Conservation (phyloP, 306 rosid genomes). For the Casuarina cunninghamiana region DNA sequence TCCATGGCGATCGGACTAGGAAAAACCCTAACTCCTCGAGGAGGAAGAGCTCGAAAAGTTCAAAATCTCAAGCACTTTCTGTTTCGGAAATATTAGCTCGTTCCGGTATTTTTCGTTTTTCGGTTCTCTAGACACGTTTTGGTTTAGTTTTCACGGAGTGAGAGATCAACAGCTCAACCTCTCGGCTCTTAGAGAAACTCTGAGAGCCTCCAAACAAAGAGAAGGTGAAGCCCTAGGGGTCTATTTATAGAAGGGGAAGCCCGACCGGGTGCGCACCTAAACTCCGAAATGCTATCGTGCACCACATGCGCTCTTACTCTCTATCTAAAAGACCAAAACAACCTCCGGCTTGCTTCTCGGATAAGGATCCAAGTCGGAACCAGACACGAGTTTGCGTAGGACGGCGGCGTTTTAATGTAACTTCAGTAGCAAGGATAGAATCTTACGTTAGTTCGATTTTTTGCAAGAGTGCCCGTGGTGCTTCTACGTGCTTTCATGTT, state of each 20-base stretch:
- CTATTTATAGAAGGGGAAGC: constrained; percentile 57
- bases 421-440: no score
- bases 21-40: constrained; percentile 34
- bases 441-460: no score
- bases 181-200: constrained; percentile 21
- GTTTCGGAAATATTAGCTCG: neutral
- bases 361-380: no score
- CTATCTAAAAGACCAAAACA: constrained; percentile 5
- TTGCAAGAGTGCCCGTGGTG: no score
- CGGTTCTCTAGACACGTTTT: neutral
- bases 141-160: neutral
- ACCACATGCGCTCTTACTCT: constrained; percentile 9
- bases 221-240: accelerated
- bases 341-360: neutral
- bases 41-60: constrained; percentile 24
- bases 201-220: neutral
- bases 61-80: neutral
- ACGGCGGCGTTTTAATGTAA: no score
- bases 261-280: neutral
- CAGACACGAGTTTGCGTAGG: no score
- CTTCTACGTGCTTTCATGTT: no score
- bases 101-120: neutral
- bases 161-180: constrained; percentile 30
- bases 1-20: constrained; percentile 66
- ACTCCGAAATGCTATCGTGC: constrained; percentile 16